Evolutionary conservation across 129 eudicot genomes (phyloP).

Genomic region (Escallonia herrerae): DNA sequence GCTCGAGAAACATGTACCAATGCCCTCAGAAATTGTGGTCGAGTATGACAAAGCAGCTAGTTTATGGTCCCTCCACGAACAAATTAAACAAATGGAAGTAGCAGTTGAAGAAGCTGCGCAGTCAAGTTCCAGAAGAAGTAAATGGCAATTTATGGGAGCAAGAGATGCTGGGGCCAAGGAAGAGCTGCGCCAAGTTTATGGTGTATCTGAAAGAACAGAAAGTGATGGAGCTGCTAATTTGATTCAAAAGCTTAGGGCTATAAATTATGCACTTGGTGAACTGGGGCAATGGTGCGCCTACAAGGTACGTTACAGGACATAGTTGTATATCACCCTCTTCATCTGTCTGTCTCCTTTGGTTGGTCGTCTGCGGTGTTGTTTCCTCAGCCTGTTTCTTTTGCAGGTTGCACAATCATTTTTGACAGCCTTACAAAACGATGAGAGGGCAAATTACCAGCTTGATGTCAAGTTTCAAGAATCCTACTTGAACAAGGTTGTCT

Average conservation of each 20-base stretch:
- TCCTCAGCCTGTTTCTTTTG: conserved; percentile 13
- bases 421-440: conserved; percentile 94
- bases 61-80: conserved; percentile 91
- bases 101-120: conserved; percentile 94
- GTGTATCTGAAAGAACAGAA: conserved; percentile 98
- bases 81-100: conserved; percentile 85
- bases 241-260: conserved; percentile 90
- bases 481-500: conserved; percentile 80
- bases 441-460: conserved; percentile 90
- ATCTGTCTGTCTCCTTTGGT: not conserved
- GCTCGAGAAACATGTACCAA: conserved; percentile 95
- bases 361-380: not conserved
- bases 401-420: conserved; percentile 92
- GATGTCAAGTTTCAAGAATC: conserved; percentile 98
- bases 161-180: conserved; percentile 99
- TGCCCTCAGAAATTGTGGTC: conserved; percentile 93
- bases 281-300: conserved; percentile 99
- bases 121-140: conserved; percentile 85
- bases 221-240: conserved; percentile 98
- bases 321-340: no score
- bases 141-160: conserved; percentile 99
- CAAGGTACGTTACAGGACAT: conserved; percentile 42
- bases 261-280: conserved; percentile 96
- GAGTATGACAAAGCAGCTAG: conserved; percentile 94
- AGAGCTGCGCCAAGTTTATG: conserved; percentile 93